Evolutionary conservation across 306 rosid genomes (phyloP).

Genomic region (Fragaria ananassa): DNA sequence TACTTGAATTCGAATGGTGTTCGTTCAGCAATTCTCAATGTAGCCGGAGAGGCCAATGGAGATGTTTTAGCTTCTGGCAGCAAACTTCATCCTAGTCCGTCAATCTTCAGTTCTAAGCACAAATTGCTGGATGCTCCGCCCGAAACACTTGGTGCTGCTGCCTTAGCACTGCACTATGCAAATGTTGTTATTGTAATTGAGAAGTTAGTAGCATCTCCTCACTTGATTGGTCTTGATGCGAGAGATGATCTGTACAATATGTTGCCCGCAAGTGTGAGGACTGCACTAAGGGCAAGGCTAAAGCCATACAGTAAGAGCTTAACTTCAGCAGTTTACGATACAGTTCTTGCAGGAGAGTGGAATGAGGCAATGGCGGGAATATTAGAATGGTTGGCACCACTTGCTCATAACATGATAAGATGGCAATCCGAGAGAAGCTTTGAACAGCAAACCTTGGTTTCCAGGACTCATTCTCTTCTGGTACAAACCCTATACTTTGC

Average conservation of each 20-base stretch:
- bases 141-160: slow-evolving; percentile 81
- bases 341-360: slow-evolving; percentile 82
- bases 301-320: slow-evolving; percentile 71
- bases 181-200: slow-evolving; percentile 79
- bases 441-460: slow-evolving; percentile 81
- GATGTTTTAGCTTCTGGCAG: slow-evolving; percentile 31
- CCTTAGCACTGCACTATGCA: slow-evolving; percentile 95
- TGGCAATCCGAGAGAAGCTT: slow-evolving; percentile 98
- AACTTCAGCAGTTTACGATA: slow-evolving; percentile 54
- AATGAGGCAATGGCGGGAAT: slow-evolving; percentile 63
- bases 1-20: slow-evolving; percentile 34
- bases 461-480: slow-evolving; percentile 72
- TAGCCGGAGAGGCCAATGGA: slow-evolving; percentile 28
- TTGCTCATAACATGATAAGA: slow-evolving; percentile 91
- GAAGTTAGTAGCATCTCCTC: slow-evolving; percentile 91
- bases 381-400: slow-evolving; percentile 94
- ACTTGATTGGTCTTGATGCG: slow-evolving; percentile 91
- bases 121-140: slow-evolving; percentile 74
- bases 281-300: slow-evolving; percentile 60
- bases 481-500: slow-evolving; percentile 95
- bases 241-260: slow-evolving; percentile 93
- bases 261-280: slow-evolving; percentile 73
- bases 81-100: slow-evolving; percentile 24
- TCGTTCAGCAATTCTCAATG: slow-evolving; percentile 37
- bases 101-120: slow-evolving; percentile 43